Evolutionary conservation across 306 rosid genomes (phyloP).

Genomic region (Prunus campanulata): DNA sequence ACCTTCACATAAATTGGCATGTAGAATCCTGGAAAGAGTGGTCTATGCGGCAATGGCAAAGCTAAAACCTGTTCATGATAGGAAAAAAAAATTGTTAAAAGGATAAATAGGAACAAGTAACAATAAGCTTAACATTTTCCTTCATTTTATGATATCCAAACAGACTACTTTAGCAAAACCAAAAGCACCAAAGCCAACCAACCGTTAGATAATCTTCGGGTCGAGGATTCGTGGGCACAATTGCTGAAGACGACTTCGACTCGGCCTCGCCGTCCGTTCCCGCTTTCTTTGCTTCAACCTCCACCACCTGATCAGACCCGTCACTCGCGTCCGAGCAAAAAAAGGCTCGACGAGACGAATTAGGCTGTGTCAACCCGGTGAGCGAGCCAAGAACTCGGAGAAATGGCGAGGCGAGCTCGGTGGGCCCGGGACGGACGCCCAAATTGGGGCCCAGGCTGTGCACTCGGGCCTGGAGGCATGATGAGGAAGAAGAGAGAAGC

Average conservation of each 20-base stretch:
- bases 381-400: slow-evolving; percentile 48
- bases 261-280: slow-evolving; percentile 51
- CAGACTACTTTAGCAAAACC: not conserved
- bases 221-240: slow-evolving; percentile 74
- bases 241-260: slow-evolving; percentile 64
- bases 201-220: slow-evolving; percentile 96
- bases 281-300: slow-evolving; percentile 46
- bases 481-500: slow-evolving; percentile 49
- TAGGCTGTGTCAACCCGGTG: slow-evolving; percentile 29
- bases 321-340: slow-evolving; percentile 85
- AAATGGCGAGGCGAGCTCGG: slow-evolving; percentile 47
- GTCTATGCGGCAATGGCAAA: slow-evolving; percentile 91
- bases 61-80: slow-evolving; percentile 78
- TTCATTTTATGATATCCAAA: not conserved
- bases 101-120: not conserved
- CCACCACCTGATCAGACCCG: slow-evolving; percentile 52
- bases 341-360: slow-evolving; percentile 44
- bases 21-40: slow-evolving; percentile 97
- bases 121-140: not conserved
- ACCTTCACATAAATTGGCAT: slow-evolving; percentile 99
- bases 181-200: slow-evolving; percentile 24
- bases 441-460: slow-evolving; percentile 40
- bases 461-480: slow-evolving; percentile 37
- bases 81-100: not conserved
- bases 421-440: slow-evolving; percentile 37